Evolutionary conservation across 2,329 filamentous ascomycete genomes (phyloP).

Genomic region (Akanthomyces uredinophilus): DNA sequence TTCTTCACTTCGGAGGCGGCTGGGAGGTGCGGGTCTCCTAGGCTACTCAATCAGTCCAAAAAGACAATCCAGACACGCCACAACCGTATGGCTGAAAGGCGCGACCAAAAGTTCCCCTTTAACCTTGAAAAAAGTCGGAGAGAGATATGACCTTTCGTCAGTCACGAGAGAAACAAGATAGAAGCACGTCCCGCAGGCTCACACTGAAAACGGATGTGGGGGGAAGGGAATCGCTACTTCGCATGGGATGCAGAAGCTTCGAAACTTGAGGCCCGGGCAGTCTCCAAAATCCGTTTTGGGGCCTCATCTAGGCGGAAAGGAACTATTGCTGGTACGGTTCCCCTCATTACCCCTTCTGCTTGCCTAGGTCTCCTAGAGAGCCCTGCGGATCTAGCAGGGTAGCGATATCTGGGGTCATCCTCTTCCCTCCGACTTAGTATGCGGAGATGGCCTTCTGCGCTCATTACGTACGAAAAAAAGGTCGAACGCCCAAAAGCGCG

Average conservation of each 20-base stretch:
- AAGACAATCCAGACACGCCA: not conserved
- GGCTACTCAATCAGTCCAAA: not conserved
- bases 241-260: not conserved
- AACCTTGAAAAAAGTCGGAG: not conserved
- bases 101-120: constrained; percentile 5
- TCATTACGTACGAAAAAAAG: not conserved
- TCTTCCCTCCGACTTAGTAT: not conserved
- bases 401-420: not conserved
- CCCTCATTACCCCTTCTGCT: not conserved
- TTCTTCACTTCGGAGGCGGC: not conserved
- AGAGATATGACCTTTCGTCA: not conserved
- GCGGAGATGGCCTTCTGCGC: not conserved
- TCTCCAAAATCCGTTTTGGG: not conserved
- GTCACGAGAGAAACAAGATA: not conserved
- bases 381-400: not conserved
- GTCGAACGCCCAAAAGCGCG: no score
- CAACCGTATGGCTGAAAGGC: not conserved
- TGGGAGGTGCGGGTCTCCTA: not conserved
- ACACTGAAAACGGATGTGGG: no score
- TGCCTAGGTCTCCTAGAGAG: not conserved
- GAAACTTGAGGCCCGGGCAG: not conserved
- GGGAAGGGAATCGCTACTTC: no score
- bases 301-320: not conserved
- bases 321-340: not conserved
- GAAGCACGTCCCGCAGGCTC: not conserved